These are phyloP conservation scores for Fusarium sp. DNA, from an alignment of 2,329 filamentous ascomycete genomes.

Conservation along the genomic window DNA sequence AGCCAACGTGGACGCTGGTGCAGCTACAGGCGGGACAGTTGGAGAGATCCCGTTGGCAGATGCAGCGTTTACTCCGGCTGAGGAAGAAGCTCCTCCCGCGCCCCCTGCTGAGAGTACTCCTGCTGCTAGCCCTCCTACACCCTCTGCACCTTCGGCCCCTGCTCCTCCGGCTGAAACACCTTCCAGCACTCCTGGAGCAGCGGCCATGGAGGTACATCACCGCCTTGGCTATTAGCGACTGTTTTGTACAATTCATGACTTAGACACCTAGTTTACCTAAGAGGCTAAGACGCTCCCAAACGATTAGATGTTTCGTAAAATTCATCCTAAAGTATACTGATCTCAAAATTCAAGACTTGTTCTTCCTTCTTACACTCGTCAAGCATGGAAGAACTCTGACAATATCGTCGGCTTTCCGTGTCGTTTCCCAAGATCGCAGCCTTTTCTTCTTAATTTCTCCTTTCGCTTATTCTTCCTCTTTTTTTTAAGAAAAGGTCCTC, in stretches of 20 bases:
- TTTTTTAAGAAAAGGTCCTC: neutral
- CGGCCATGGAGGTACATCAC: neutral
- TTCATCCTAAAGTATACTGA: neutral
- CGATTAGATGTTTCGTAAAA: neutral
- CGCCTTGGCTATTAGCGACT: neutral
- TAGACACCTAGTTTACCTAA: neutral
- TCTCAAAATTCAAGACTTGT: neutral
- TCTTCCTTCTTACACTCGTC: neutral
- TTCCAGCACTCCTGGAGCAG: neutral
- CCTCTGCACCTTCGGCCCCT: neutral
- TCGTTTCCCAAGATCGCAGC: neutral
- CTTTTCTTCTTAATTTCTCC: neutral
- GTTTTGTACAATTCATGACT: neutral
- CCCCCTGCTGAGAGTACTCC: slow-evolving; percentile 7
- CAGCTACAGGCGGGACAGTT: slow-evolving; percentile 31
- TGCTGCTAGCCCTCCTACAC: neutral
- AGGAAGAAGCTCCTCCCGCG: slow-evolving; percentile 8
- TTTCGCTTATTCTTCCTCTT: no score
- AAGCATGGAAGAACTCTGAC: no score
- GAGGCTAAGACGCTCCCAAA: no score
- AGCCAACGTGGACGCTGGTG: slow-evolving; percentile 33
- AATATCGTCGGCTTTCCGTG: accelerated
- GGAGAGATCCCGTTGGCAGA: slow-evolving; percentile 34
- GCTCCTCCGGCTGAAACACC: neutral
- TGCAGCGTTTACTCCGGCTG: slow-evolving; percentile 34